phyloP scores from a whole-genome alignment of 1,139 yeast species.

The Geotrichum australiense region DNA sequence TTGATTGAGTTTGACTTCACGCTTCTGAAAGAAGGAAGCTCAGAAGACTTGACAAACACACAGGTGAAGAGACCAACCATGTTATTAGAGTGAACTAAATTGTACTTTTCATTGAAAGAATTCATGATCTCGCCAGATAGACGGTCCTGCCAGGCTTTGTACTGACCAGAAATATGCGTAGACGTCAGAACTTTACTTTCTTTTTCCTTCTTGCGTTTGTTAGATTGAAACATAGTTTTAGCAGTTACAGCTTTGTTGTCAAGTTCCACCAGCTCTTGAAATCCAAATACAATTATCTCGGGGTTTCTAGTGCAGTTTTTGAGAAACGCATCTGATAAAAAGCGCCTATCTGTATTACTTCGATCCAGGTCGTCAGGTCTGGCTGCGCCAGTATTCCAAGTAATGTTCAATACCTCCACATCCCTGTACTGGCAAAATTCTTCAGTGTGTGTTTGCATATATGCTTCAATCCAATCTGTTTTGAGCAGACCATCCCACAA shows the following conservation, averaged over 20 bases:
- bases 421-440: conserved; percentile 29
- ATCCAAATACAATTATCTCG: conserved; percentile 77
- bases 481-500: conserved; percentile 36
- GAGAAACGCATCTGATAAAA: conserved; percentile 21
- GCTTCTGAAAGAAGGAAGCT: conserved; percentile 45
- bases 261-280: conserved; percentile 87
- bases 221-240: conserved; percentile 46
- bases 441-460: conserved; percentile 29
- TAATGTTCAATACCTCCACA: conserved; percentile 31
- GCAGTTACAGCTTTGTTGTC: conserved; percentile 83
- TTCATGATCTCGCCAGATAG: conserved; percentile 24
- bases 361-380: conserved; percentile 33
- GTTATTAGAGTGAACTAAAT: conserved; percentile 72
- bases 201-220: conserved; percentile 30
- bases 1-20: conserved; percentile 77
- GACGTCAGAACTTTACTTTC: conserved; percentile 28
- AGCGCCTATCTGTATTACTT: conserved; percentile 20
- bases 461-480: conserved; percentile 34
- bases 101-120: conserved; percentile 41
- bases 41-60: conserved; percentile 54
- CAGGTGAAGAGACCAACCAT: conserved; percentile 78
- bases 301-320: conserved; percentile 35
- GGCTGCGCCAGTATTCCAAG: conserved; percentile 42
- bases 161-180: conserved; percentile 34
- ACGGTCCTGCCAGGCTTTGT: conserved; percentile 37